Percentiles rank a stretch among this genome's conserved stretches.
phyloP scores from a whole-genome alignment of 805 yeast genomes.

The Nakazawaea anatomiae region DNA sequence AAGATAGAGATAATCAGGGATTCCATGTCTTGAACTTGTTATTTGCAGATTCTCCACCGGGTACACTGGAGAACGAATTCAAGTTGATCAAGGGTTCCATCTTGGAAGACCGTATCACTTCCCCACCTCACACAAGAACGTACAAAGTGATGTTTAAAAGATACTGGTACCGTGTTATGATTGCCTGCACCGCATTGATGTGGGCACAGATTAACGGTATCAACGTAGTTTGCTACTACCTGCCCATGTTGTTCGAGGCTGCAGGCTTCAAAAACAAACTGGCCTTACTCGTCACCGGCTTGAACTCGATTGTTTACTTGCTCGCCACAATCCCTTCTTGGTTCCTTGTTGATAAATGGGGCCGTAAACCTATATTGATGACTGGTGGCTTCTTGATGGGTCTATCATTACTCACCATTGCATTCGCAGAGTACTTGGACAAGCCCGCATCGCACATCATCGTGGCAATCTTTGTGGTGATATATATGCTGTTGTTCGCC shows the following conservation, averaged over 20 bases:
- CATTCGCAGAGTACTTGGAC: slow-evolving; percentile 51
- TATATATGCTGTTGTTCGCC: slow-evolving; percentile 82
- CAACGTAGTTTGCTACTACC: slow-evolving; percentile 83
- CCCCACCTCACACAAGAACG: slow-evolving; percentile 33
- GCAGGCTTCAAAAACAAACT: slow-evolving; percentile 87
- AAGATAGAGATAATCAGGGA: slow-evolving; percentile 58
- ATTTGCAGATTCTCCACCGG: slow-evolving; percentile 19
- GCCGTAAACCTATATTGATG: slow-evolving; percentile 77
- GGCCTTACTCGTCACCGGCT: slow-evolving; percentile 84
- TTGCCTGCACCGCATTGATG: slow-evolving; percentile 81
- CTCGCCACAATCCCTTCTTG: slow-evolving; percentile 80
- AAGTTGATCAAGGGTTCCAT: slow-evolving; percentile 39
- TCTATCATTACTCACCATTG: slow-evolving; percentile 54
- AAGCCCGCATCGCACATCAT: slow-evolving; percentile 49
- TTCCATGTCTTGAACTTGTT: slow-evolving; percentile 30
- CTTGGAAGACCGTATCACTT: slow-evolving; percentile 28
- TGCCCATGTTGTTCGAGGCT: slow-evolving; percentile 84
- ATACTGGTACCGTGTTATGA: slow-evolving; percentile 49
- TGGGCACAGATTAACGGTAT: slow-evolving; percentile 90
- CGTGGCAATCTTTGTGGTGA: slow-evolving; percentile 71
- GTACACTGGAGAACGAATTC: slow-evolving; percentile 33
- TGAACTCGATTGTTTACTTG: slow-evolving; percentile 51
- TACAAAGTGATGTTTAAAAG: slow-evolving; percentile 36
- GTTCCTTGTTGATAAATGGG: slow-evolving; percentile 89
- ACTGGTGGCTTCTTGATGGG: slow-evolving; percentile 83